These are phyloP conservation scores for Pseudogymnoascus sp. DNA, from an alignment of 2,329 filamentous ascomycete genomes.

Conservation along the genomic window DNA sequence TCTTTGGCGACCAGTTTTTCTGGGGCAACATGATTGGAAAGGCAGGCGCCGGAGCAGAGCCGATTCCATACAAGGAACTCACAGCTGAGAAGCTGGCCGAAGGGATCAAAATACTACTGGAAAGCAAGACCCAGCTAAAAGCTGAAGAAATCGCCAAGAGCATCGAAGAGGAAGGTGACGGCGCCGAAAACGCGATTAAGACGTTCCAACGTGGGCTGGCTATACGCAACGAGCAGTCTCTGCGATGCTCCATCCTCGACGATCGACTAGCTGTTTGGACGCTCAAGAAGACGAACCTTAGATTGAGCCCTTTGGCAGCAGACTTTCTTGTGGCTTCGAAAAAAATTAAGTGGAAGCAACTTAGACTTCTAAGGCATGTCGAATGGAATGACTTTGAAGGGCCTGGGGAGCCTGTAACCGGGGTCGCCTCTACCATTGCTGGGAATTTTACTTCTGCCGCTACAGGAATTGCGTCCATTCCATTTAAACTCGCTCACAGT, in stretches of 20 bases:
- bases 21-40: slow-evolving; percentile 65
- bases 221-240: slow-evolving; percentile 43
- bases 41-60: slow-evolving; percentile 56
- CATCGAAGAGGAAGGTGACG: slow-evolving; percentile 58
- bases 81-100: slow-evolving; percentile 57
- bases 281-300: slow-evolving; percentile 52
- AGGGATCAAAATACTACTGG: slow-evolving; percentile 63
- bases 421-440: slow-evolving; percentile 54
- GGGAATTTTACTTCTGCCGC: slow-evolving; percentile 51
- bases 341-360: slow-evolving; percentile 54
- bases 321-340: slow-evolving; percentile 56
- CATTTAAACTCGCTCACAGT: slow-evolving; percentile 52
- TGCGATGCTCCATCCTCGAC: slow-evolving; percentile 60
- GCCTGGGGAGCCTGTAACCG: slow-evolving; percentile 65
- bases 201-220: slow-evolving; percentile 58
- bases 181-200: slow-evolving; percentile 60
- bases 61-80: slow-evolving; percentile 62
- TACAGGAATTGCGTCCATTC: slow-evolving; percentile 57
- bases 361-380: slow-evolving; percentile 57
- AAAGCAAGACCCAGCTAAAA: slow-evolving; percentile 50
- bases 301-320: slow-evolving; percentile 57
- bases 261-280: slow-evolving; percentile 61
- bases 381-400: slow-evolving; percentile 76
- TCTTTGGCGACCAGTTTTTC: slow-evolving; percentile 72
- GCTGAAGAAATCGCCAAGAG: slow-evolving; percentile 52